These are phyloP conservation scores for Clavispora vitiphila DNA, from an alignment of 805 yeast genomes.

Conservation along the genomic window DNA sequence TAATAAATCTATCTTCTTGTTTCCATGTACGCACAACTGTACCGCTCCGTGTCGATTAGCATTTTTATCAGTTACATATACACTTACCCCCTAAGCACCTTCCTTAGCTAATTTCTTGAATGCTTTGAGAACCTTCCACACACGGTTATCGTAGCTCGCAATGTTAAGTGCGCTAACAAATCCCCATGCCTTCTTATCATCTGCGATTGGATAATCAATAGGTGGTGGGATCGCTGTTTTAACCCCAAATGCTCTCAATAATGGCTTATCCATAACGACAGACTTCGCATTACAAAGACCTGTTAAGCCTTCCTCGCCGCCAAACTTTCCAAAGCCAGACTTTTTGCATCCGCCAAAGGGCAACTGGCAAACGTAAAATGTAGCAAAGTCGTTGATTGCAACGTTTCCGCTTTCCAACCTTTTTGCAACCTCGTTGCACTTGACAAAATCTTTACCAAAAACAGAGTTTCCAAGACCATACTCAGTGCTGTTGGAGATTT, in stretches of 20 bases:
- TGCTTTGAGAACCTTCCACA: constrained; percentile 55
- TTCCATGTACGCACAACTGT: neutral
- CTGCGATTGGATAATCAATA: constrained; percentile 84
- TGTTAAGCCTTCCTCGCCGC: constrained; percentile 94
- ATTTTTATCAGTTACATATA: neutral
- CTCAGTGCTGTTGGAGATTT: constrained; percentile 74
- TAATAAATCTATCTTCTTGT: neutral
- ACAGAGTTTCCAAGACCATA: constrained; percentile 92
- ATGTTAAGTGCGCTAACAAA: constrained; percentile 77
- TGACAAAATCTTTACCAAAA: constrained; percentile 61
- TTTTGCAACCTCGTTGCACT: constrained; percentile 60
- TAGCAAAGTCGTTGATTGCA: constrained; percentile 96
- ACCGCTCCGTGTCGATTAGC: too few relatives aligned
- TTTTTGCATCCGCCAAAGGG: constrained; percentile 96
- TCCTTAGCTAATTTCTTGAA: constrained; percentile 35
- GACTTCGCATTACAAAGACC: constrained; percentile 87
- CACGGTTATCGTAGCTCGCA: constrained; percentile 75
- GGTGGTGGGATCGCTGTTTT: constrained; percentile 83
- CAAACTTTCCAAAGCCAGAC: constrained; percentile 96
- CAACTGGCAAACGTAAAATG: constrained; percentile 89
- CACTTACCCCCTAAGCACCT: constrained; percentile 9
- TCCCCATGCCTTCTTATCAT: constrained; percentile 80
- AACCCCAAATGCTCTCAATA: constrained; percentile 50
- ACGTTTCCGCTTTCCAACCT: constrained; percentile 79
- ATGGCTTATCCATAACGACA: constrained; percentile 76